These are phyloP conservation scores for Candida tammaniensis DNA, from an alignment of 805 yeast species.

Conservation along the genomic window DNA sequence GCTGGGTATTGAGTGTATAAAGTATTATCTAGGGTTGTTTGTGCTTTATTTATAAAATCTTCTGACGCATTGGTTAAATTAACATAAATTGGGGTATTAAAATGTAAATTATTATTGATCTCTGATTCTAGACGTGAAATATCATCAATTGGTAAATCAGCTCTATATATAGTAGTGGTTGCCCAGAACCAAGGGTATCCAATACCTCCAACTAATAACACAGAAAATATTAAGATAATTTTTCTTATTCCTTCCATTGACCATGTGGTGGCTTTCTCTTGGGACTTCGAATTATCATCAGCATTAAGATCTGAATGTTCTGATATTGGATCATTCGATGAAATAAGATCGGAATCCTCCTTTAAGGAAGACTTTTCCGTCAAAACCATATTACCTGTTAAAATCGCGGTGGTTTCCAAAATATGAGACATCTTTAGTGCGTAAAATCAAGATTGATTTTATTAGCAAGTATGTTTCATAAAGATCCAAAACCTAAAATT, in stretches of 20 bases:
- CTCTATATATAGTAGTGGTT: constrained; percentile 64
- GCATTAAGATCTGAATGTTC: too few species aligned
- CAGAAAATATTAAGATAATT: constrained; percentile 12
- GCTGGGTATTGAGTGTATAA: constrained; percentile 20
- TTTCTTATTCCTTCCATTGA: constrained; percentile 10
- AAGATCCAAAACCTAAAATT: constrained; percentile 62
- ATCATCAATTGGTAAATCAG: constrained; percentile 50
- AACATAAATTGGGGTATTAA: constrained; percentile 44
- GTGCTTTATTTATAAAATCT: constrained; percentile 31
- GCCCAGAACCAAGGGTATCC: constrained; percentile 60
- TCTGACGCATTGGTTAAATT: constrained; percentile 30
- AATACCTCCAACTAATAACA: constrained; percentile 19
- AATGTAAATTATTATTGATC: constrained; percentile 23
- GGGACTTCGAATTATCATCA: too few species aligned
- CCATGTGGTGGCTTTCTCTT: too few species aligned
- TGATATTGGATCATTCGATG: too few species aligned
- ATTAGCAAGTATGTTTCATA: constrained; percentile 50
- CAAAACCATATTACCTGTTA: too few species aligned
- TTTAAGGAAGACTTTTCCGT: too few species aligned
- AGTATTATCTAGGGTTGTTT: constrained; percentile 30
- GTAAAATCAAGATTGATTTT: too few species aligned
- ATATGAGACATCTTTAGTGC: too few species aligned
- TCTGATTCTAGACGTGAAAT: constrained; percentile 24
- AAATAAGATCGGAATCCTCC: too few species aligned
- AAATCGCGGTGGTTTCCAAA: too few species aligned